These are phyloP conservation scores for Syzygium aqueum DNA, from an alignment of 345 rosid genomes.

Conservation along the genomic window DNA sequence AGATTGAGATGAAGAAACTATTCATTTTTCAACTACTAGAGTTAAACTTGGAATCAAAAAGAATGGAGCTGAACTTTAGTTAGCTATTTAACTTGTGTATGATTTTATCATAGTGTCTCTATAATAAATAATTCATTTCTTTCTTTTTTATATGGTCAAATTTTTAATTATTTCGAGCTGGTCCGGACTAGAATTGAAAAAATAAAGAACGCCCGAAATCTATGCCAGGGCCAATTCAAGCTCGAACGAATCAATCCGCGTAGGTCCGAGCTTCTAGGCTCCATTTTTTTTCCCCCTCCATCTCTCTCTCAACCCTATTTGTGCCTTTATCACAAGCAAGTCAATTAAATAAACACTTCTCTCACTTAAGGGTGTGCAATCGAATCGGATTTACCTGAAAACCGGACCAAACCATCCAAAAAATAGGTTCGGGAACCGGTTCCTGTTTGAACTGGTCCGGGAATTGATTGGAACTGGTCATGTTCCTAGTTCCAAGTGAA, in stretches of 20 bases:
- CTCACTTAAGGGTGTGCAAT: not conserved
- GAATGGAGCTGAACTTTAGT: not conserved
- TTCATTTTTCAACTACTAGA: not conserved
- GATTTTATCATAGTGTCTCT: not conserved
- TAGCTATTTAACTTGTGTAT: not conserved
- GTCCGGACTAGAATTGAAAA: not conserved
- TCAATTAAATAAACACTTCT: not conserved
- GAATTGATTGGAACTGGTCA: too few species aligned
- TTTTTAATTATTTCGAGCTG: not conserved
- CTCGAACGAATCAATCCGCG: too few species aligned
- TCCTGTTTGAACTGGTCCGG: too few species aligned
- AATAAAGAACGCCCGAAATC: not conserved
- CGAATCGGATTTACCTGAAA: too few species aligned
- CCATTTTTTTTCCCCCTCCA: not conserved
- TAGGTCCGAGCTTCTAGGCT: not conserved
- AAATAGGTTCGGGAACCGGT: too few species aligned
- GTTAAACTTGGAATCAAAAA: not conserved
- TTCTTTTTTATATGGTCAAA: not conserved
- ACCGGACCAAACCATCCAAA: too few species aligned
- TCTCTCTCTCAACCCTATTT: not conserved
- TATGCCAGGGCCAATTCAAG: not conserved
- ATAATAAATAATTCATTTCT: not conserved
- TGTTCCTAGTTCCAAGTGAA: too few species aligned
- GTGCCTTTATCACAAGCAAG: not conserved
- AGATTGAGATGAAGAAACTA: not conserved